phyloP scores from a whole-genome alignment of 805 yeast genomes.

The Ogataea parapolymorpha region DNA sequence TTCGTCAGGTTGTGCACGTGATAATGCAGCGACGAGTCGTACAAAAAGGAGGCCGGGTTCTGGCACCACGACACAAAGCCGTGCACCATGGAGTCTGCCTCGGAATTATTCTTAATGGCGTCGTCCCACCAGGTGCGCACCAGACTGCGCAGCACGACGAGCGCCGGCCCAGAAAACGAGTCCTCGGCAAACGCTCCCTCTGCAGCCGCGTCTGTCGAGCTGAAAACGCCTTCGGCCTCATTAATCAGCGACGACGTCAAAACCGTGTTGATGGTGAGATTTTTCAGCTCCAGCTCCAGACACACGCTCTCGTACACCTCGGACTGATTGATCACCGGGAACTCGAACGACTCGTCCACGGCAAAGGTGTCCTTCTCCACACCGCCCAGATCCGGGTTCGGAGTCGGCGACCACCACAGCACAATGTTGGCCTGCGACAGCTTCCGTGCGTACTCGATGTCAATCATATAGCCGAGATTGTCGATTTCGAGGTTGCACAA shows the following conservation, averaged over 20 bases:
- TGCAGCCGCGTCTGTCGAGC: slow-evolving; percentile 31
- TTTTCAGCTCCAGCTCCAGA: slow-evolving; percentile 73
- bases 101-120: slow-evolving; percentile 61
- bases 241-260: slow-evolving; percentile 79
- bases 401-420: slow-evolving; percentile 89
- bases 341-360: slow-evolving; percentile 54
- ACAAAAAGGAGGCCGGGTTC: slow-evolving; percentile 65
- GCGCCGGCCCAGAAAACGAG: slow-evolving; percentile 73
- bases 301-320: slow-evolving; percentile 77
- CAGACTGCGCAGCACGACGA: slow-evolving; percentile 65
- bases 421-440: slow-evolving; percentile 63
- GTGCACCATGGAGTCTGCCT: slow-evolving; percentile 83
- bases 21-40: slow-evolving; percentile 75
- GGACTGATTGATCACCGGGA: slow-evolving; percentile 72
- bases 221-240: slow-evolving; percentile 83
- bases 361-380: slow-evolving; percentile 55
- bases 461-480: slow-evolving; percentile 75
- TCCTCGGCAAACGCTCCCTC: slow-evolving; percentile 64
- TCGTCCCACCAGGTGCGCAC: slow-evolving; percentile 94
- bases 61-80: slow-evolving; percentile 85
- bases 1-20: slow-evolving; percentile 85
- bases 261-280: slow-evolving; percentile 81
- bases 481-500: slow-evolving; percentile 80
- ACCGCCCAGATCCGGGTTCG: slow-evolving; percentile 85
- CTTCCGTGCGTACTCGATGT: slow-evolving; percentile 80